Evolutionary conservation across 768 basidiomycete genomes (phyloP), one percentile per base, ranked within the genome.

Genomic region (Mycena vitilis): DNA sequence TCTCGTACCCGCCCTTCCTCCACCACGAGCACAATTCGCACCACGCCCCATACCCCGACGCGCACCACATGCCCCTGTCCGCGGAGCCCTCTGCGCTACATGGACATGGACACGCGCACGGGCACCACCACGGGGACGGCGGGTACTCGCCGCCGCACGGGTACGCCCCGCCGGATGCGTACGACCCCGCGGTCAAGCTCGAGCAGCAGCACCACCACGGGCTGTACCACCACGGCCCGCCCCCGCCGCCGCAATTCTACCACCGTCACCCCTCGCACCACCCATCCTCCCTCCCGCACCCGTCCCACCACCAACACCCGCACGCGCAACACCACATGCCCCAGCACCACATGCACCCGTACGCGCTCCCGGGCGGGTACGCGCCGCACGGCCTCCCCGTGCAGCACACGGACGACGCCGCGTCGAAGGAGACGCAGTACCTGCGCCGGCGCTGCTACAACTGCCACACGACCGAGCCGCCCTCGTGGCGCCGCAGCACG

Each of bases 381-480:
- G 77, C 86, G 60, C 78, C 83, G 4, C 77, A 63, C 79, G 87
- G 87, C 15, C 83, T 94, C 42, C 88, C 88, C 63, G 91, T 95
- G 9, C 93, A 94, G 78, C 92, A 95, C 81, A 95, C 94, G 0
- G 94, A 95, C 80, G 94, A 95, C 76, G 94, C 94, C 16, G 92
- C 93, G 2, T 91, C 90, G 49, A 95, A 95, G 79, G 94, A 95
- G 78, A 95, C 94, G 0, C 94, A 95, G 80, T 95, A 94, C 77
- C 90, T 95, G 63, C 92, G 94, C 25, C 86, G 94, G 45, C 86
- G 93, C 11, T 95, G 94, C 81, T 93, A 91, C 85, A 95, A 95
- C 80, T 95, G 94, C 81, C 94, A 94, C 76, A 94, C 94, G 22
- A 95, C 94, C 2, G 94, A 95, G 77, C 94, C 94, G 0, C 94